Percentiles rank a stretch among this genome's conserved stretches.
Conservation (phyloP, 2,329 filamentous ascomycete species). For the Aspergillus niger region DNA sequence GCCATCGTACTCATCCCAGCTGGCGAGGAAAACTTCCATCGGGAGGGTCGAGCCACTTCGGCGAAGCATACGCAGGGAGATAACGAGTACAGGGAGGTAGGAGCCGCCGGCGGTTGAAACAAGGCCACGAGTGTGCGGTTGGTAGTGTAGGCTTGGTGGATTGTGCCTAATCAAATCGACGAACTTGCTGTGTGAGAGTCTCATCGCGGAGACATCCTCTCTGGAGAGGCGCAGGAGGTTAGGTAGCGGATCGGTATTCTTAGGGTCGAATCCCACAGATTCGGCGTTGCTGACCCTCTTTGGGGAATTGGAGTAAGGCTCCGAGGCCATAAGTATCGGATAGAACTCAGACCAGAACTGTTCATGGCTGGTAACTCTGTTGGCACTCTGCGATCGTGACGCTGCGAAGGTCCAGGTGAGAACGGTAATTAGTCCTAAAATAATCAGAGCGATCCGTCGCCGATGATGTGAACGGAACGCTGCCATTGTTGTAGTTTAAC, state of each 20-base stretch:
- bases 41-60: conserved; percentile 22
- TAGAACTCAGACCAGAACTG: conserved; percentile 35
- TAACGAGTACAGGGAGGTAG: conserved; percentile 24
- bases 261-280: conserved; percentile 26
- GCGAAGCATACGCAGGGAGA: conserved; percentile 26
- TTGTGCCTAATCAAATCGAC: conserved; percentile 23
- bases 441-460: conserved; percentile 1
- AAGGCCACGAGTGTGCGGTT: conserved; percentile 37
- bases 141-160: conserved; percentile 30
- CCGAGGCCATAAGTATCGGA: conserved; percentile 26
- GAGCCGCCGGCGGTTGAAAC: conserved; percentile 38
- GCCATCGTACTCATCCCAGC: conserved; percentile 35
- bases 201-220: conserved; percentile 30
- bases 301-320: conserved; percentile 27
- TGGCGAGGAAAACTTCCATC: conserved; percentile 24
- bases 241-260: conserved; percentile 26
- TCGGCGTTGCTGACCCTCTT: conserved; percentile 21
- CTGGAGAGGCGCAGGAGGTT: conserved; percentile 29
- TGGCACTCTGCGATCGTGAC: background rate
- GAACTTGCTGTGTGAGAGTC: conserved; percentile 31
- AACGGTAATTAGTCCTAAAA: background rate
- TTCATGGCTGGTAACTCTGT: background rate
- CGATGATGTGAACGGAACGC: background rate
- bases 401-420: background rate
- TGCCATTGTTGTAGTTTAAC: background rate